These are phyloP conservation scores for Phytophthora fragariae DNA, from an alignment of 352 stramenopile genomes.

Conservation along the genomic window DNA sequence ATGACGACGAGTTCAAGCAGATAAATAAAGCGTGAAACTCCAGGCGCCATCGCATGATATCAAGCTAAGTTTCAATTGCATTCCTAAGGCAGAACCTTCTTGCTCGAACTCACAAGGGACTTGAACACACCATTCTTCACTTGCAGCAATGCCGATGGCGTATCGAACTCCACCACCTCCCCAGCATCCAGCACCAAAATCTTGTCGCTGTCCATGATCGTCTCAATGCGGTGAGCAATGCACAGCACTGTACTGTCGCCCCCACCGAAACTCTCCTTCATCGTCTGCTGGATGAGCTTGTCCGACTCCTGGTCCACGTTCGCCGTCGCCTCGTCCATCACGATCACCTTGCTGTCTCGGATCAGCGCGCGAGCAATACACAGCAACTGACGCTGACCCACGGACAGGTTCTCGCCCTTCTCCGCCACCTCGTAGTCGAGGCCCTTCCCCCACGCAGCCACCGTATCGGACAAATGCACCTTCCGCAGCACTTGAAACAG, in stretches of 20 bases:
- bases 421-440: slow-evolving; percentile 92
- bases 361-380: slow-evolving; percentile 96
- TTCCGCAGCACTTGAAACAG: slow-evolving; percentile 59
- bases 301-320: slow-evolving; percentile 90
- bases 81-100: background rate
- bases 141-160: slow-evolving; percentile 63
- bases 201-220: slow-evolving; percentile 93
- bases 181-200: slow-evolving; percentile 92
- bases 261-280: slow-evolving; percentile 89
- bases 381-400: slow-evolving; percentile 95
- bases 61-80: background rate
- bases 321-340: slow-evolving; percentile 96
- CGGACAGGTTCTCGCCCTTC: slow-evolving; percentile 94
- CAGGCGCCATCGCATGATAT: background rate
- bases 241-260: slow-evolving; percentile 90
- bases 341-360: slow-evolving; percentile 87
- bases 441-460: slow-evolving; percentile 61
- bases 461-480: slow-evolving; percentile 65
- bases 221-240: slow-evolving; percentile 95
- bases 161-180: slow-evolving; percentile 35
- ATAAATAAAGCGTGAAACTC: background rate
- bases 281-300: slow-evolving; percentile 66
- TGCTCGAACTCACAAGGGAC: slow-evolving; percentile 33
- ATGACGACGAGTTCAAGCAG: background rate
- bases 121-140: slow-evolving; percentile 79